Base-by-base conservation (phyloP, 306 rosid genomes). In the Cucurbita maxima region DNA sequence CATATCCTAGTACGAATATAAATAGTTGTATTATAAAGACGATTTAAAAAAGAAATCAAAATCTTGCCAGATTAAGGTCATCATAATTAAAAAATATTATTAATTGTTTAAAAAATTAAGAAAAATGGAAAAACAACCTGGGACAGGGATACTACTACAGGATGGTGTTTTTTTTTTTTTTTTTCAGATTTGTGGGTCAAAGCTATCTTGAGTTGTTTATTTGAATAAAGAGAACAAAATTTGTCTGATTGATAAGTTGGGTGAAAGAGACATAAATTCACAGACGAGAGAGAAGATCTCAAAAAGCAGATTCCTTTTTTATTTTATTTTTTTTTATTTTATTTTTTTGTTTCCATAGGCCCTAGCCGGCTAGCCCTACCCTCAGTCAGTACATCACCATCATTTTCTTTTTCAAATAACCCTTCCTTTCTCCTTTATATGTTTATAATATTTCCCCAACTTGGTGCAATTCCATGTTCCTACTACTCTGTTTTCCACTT, bases 171-270 rank as follows among this genome's bases (percentile, higher is more conserved):
- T 43, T 25, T 50, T 64, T 25, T 50, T 64, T 5, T 7, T 43
- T 10, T 43, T 89, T 87, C 92, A 86, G 90, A 87, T 84, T 76
- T 86, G 88, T 87, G 96, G 91, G 96, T 87, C 98, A 90, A 90
- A 84, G 79, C 91, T 81, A 82, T 86, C 64, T 19, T 36, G 76
- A 61, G 70, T 80, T 76, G 72, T 76, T 75, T 81, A 86, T 84
- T 89, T 83, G 53, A 73, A 56, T 75, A 64, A 66, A 73, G 76
- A 85, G 84, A 82, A 76, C 30, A 69, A 82, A 79, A 73, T 82
- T 79, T 89, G 81, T 86, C 82, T 76, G 74, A 74, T 60, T 75
- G 78, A 87, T 90, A 81, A 84, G 82, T 85, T 84, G 78, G 84
- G 88, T 90, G 96, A 87, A 86, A 84, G 79, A 66, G 86, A 85